A percentile compares a stretch with the other conserved stretches of the same genome.
Evolutionary conservation across 2,329 filamentous ascomycete genomes (phyloP).

Genomic region (Alternaria ventricosa): DNA sequence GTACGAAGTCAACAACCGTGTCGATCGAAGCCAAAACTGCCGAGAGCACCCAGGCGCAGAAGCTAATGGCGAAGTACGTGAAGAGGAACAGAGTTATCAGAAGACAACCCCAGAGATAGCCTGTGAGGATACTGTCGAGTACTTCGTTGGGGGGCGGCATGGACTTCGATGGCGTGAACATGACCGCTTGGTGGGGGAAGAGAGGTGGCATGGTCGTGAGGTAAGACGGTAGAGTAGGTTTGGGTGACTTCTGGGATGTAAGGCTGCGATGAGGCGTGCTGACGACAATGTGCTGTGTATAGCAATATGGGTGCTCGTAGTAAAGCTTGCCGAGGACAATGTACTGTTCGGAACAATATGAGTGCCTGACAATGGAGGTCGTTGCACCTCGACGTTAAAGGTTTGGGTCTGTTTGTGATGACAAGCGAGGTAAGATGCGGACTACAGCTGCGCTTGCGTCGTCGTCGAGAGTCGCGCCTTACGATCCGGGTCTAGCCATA

Average conservation of each 20-base stretch:
- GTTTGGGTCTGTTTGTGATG: not conserved
- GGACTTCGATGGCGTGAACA: not conserved
- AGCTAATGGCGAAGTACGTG: not conserved
- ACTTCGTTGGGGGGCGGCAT: not conserved
- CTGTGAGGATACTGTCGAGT: conserved; percentile 6
- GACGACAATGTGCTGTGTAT: not conserved
- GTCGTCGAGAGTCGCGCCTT: not conserved
- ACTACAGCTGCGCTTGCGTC: not conserved
- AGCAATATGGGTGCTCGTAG: not conserved
- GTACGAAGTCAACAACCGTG: not conserved
- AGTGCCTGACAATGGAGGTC: not conserved
- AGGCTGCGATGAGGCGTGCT: not conserved
- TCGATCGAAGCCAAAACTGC: not conserved
- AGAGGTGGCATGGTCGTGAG: conserved; percentile 5
- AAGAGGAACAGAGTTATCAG: conserved; percentile 13
- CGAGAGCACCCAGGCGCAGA: not conserved
- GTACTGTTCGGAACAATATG: not conserved
- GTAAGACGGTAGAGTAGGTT: not conserved
- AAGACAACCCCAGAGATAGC: conserved; percentile 11
- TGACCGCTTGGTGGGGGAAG: not conserved
- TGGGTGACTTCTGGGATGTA: not conserved
- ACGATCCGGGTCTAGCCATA: not conserved
- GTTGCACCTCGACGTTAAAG: not conserved
- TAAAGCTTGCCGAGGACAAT: not conserved
- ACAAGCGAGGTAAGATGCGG: not conserved